Evolutionary conservation across 2,329 filamentous ascomycete species (phyloP).

Genomic region (Trichothecium sympodiale): DNA sequence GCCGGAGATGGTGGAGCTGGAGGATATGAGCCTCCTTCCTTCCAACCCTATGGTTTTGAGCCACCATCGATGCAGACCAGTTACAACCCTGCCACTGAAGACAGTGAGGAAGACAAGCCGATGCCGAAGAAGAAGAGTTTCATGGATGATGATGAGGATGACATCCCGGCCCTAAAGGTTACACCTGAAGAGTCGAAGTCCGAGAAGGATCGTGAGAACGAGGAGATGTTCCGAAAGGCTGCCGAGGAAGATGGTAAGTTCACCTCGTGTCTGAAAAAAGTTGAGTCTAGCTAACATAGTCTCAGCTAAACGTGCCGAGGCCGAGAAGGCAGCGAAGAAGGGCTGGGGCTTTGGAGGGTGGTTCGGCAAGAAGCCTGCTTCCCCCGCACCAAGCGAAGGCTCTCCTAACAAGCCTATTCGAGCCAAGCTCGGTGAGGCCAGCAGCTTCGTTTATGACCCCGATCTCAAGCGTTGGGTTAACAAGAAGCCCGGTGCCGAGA

Average conservation of each 20-base stretch:
- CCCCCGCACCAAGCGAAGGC: constrained; percentile 18
- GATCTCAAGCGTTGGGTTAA: constrained; percentile 98
- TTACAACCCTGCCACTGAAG: constrained; percentile 24
- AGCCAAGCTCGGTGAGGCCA: constrained; percentile 90
- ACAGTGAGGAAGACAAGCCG: constrained; percentile 32
- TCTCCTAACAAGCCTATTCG: constrained; percentile 60
- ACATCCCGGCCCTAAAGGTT: constrained; percentile 39
- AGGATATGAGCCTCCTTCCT: constrained; percentile 52
- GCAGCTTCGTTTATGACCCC: constrained; percentile 85
- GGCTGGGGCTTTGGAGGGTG: constrained; percentile 78
- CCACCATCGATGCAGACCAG: constrained; percentile 47
- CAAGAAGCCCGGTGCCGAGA: constrained; percentile 71
- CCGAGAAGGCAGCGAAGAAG: constrained; percentile 39
- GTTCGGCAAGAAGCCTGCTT: constrained; percentile 57
- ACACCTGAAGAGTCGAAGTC: constrained; percentile 41
- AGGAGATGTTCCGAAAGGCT: constrained; percentile 75
- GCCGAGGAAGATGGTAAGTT: constrained; percentile 62
- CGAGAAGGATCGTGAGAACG: constrained; percentile 67
- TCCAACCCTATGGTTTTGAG: constrained; percentile 47
- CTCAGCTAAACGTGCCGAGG: constrained; percentile 49
- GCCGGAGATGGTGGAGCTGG: constrained; percentile 20
- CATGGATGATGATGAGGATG: constrained; percentile 74
- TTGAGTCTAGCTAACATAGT: constrained; percentile 7
- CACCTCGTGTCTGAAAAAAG: neutral
- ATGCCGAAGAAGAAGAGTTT: constrained; percentile 66